Base-by-base conservation (phyloP, 257 asterid genomes). In the Lavandula angustifolia region DNA sequence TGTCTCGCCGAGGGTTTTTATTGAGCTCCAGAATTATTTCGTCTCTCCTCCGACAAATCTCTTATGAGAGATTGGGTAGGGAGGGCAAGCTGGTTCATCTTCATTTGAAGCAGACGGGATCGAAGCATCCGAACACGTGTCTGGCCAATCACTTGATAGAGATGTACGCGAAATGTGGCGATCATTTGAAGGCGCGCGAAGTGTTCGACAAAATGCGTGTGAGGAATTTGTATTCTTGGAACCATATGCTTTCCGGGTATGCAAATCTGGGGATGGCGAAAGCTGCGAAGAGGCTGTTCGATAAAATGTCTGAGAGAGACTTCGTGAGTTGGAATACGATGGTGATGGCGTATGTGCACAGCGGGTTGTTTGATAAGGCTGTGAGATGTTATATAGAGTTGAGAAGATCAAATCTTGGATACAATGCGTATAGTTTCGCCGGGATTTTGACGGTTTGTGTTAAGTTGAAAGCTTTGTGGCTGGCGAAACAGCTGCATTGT, bases 181-280 rank as follows among this genome's bases (percentile, higher is more conserved):
- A 87, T 77, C 86, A 75, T 67, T 74, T n/a, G 3, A 76, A 63
- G 67, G 96, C 97, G 4, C 94, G 97, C 31, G 72, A 73, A 46
- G 73, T 90, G 82, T 87, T 91, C 18, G 92, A 85, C 67, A 78
- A 79, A 85, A 80, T 85, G 95, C 47, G 66, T 4, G 66, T 4
- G 2, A 81, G 81, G 75, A 87, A 85, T 76, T 70, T 90, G 85
- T 90, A 83, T 62, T 87, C 94, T 31, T 90, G 97, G 97, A 90
- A 90, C 71, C 79, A 70, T 66, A 85, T 87, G 97, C 89, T 90
- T 6, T 70, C 90, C 37, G 92, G 95, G 27, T 90, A 85, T 68
- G 86, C 89, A 0, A 79, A 79, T 59, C 61, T 75, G 65, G 88
- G 89, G 71, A 80, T 83, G 88, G 70, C 54, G 38, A 75, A 73